Base-by-base conservation (phyloP, 805 yeast genomes). In the Maudiozyma barnettii region DNA sequence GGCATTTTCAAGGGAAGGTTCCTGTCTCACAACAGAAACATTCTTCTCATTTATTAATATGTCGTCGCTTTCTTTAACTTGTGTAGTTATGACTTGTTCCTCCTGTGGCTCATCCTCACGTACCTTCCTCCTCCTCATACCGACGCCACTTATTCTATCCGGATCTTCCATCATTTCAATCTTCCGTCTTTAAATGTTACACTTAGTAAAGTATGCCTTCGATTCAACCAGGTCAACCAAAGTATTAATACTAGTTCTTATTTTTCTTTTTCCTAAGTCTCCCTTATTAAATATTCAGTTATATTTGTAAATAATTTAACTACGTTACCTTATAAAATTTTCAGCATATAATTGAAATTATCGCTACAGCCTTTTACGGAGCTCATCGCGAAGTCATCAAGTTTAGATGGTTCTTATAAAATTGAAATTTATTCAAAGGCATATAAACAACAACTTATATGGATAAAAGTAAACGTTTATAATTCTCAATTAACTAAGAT, bases 111-210 rank as follows among this genome's bases (percentile, higher is more conserved):
- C 30, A 9, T 26, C 30, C 9, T 47, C 47, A 14, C n/a, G 23
- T 13, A 58, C 49, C 43, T 51, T 60, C 10, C 49, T 45, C 39
- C 64, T 55, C 40, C 62, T 51, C 39, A 53, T 54, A 20, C 60
- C 64, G 9, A 35, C 43, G 5, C 60, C 62, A 16, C 41, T 41
- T 4, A 38, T 18, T 9, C 33, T 41, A 26, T 37, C 43, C 16
- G 46, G 36, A 44, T 39, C 41, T 13, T 41, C 41, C 30, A 22
- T 39, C 29, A 20, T 39, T 13, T 10, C 8, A 16, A 14, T 10
- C 13, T n/a, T 31, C 10, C 7, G n/a, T 1, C 19, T 31, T 13
- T 26, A 26, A 3, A 3, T 9, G 30, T 9, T 4, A 9, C 8
- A 9, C 30, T n/a, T 6, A 26, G 30, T 6, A 26, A 26, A 9